Evolutionary conservation across 176 grass and related monocot genomes (phyloP).

Genomic region (Oryza brachyantha): DNA sequence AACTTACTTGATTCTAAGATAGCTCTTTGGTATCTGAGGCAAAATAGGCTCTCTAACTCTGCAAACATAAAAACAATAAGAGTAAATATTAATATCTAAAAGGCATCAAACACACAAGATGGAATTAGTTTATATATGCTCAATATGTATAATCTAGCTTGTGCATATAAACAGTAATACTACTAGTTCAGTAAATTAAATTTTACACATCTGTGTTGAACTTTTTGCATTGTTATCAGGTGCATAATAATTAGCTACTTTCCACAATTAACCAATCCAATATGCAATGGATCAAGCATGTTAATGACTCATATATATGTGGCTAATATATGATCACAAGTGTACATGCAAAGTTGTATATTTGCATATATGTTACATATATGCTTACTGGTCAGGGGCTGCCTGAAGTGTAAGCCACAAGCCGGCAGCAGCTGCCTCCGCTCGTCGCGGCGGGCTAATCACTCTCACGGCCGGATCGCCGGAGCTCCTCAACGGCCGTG

Average conservation of each 20-base stretch:
- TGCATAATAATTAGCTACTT: background rate
- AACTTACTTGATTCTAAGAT: conserved; percentile 95
- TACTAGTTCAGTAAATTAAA: background rate
- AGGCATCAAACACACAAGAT: background rate
- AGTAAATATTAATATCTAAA: background rate
- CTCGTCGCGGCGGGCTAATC: conserved; percentile 51
- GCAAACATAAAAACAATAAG: conserved; percentile 42
- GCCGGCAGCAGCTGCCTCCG: conserved; percentile 39
- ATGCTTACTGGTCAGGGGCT: conserved; percentile 72
- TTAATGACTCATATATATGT: background rate
- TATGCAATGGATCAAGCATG: background rate
- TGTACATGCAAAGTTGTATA: background rate
- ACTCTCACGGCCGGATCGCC: conserved; percentile 52
- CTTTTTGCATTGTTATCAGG: background rate
- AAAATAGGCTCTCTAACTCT: conserved; percentile 75
- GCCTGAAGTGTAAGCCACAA: conserved; percentile 77
- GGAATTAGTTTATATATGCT: background rate
- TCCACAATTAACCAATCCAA: background rate
- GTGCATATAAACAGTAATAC: background rate
- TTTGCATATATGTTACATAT: background rate
- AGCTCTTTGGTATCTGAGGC: conserved; percentile 88
- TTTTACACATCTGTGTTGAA: background rate
- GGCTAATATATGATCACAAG: background rate
- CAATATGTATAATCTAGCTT: background rate
- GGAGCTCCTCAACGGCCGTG: conserved; percentile 31